Base-by-base conservation (phyloP, 2,329 filamentous ascomycete species). In the Biscogniauxia sp. region DNA sequence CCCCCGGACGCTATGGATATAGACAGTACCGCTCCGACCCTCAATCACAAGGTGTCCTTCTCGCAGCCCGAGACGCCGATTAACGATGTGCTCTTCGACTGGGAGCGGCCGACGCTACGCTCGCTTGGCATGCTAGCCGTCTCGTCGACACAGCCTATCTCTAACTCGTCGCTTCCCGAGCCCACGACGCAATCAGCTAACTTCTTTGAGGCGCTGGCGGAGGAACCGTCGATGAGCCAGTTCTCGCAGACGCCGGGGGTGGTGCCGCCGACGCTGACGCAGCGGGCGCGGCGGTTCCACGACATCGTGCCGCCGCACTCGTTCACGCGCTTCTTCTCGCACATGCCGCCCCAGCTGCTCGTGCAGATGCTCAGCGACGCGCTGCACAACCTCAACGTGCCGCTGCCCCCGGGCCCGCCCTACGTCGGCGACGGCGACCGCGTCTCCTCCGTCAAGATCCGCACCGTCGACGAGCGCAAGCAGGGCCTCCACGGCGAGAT, bases 291-390 rank as follows among this genome's bases (percentile, higher is more conserved):
- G 28, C 87, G 85, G 52, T 99, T 98, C 82, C 86, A 86, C 65
- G 95, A 99, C 74, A 96, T 99, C 68, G 87, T 97, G 51, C 96
- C 95, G 0, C 82, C 90, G 7, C 91, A 96, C 73, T 88, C 91
- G 0, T 85, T 99, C 64, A 94, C 94, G 6, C 90, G 93, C 59
- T 99, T 99, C 82, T 93, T 95, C 77, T 97, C 93, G 0, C 85
- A 89, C 55, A 88, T 94, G 70, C 85, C 92, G 1, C 80, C 92
- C 5, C 79, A 84, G 15, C 84, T 94, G 60, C 85, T 99, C 0
- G 83, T 96, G 0, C 89, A 93, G 56, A 88, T 94, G 73, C 81
- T 99, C 20, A 83, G 86, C 68, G 90, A 93, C 66, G 91, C 92
- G 1, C 80, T 99, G 26, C 92, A 96, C 73, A 87, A 91, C 60